Percentiles rank a stretch among this genome's conserved stretches.
These are phyloP conservation scores for Climacium dendroides DNA, from an alignment of 225 moss, liverwort and hornwort species.

Conservation along the genomic window DNA sequence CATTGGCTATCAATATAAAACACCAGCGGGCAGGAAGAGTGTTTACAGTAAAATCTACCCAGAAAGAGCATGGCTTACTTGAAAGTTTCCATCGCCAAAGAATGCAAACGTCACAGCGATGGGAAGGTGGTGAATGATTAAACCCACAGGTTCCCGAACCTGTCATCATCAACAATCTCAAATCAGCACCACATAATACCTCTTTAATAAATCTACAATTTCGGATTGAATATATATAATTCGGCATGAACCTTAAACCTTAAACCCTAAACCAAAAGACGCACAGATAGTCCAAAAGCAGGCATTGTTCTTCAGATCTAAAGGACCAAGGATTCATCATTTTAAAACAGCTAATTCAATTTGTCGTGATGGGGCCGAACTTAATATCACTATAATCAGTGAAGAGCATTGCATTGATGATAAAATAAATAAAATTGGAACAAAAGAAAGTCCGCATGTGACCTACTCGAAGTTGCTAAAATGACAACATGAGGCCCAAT, in stretches of 20 bases:
- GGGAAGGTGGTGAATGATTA: conserved; percentile 82
- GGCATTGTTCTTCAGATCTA: neutral
- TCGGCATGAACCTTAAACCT: neutral
- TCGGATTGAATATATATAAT: neutral
- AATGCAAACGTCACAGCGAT: conserved; percentile 83
- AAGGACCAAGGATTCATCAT: neutral
- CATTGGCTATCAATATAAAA: neutral
- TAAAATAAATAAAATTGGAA: neutral
- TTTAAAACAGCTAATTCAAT: neutral
- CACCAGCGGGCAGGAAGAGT: neutral
- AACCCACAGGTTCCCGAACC: conserved; percentile 64
- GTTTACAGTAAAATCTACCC: neutral
- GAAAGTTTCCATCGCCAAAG: conserved; percentile 68
- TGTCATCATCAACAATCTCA: conserved; percentile 12
- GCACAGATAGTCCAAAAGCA: neutral
- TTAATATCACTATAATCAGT: neutral
- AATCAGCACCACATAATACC: neutral
- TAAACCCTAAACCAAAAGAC: neutral
- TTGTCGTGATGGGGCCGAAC: neutral
- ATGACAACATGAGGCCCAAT: neutral
- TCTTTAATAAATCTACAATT: neutral
- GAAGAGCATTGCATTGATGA: neutral
- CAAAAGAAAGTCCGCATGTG: neutral
- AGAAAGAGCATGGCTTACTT: conserved; percentile 29
- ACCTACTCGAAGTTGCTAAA: neutral